Evolutionary conservation across 2,329 filamentous ascomycete species (phyloP).

Genomic region (Aureobasidium sp.): DNA sequence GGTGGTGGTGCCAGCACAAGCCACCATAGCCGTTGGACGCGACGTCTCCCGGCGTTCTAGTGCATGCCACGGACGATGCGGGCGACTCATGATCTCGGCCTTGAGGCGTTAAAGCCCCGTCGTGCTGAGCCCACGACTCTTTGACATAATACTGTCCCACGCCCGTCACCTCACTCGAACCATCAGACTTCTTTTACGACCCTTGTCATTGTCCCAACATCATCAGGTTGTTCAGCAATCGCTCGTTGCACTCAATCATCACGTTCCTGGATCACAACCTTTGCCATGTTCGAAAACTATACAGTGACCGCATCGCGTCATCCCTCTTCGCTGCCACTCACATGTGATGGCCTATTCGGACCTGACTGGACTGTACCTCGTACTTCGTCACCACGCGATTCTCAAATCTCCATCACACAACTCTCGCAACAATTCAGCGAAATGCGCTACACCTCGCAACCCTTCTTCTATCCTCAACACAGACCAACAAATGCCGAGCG

Average conservation of each 20-base stretch:
- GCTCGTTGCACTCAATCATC: background rate
- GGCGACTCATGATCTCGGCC: slow-evolving; percentile 9
- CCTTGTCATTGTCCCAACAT: background rate
- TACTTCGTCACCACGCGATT: slow-evolving; percentile 20
- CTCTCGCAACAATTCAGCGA: slow-evolving; percentile 27
- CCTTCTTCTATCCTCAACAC: slow-evolving; percentile 15
- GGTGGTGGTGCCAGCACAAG: background rate
- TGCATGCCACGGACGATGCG: slow-evolving; percentile 5
- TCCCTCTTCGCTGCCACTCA: slow-evolving; percentile 17
- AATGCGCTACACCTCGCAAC: slow-evolving; percentile 23
- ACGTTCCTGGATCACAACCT: background rate
- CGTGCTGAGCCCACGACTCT: background rate
- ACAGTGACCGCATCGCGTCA: slow-evolving; percentile 30
- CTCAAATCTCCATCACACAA: slow-evolving; percentile 28
- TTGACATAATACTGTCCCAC: background rate
- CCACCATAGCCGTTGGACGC: background rate
- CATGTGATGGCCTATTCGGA: slow-evolving; percentile 23
- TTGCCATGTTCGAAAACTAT: slow-evolving; percentile 32
- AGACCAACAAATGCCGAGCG: background rate
- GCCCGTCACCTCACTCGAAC: background rate
- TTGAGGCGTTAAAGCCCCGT: slow-evolving; percentile 9
- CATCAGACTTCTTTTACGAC: background rate
- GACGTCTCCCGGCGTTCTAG: background rate
- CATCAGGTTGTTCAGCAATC: background rate
- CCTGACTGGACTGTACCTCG: slow-evolving; percentile 24